Percentiles rank a stretch among this genome's conserved stretches.
Evolutionary conservation across 1,284 basidiomycete species (phyloP).

Genomic region (Trichosporon sp.): DNA sequence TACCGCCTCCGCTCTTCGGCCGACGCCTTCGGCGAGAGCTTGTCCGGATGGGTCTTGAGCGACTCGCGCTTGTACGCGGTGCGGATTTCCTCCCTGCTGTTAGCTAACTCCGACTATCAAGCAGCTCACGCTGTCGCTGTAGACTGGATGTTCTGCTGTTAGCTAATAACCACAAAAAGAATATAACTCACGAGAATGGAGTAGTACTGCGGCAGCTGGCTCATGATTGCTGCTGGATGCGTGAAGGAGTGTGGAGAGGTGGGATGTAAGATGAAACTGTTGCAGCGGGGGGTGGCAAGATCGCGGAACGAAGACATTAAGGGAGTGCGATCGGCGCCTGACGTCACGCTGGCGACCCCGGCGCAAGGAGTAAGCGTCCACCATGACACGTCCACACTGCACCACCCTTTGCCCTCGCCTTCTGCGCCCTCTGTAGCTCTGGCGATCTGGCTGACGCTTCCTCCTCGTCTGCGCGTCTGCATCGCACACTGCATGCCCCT

Average conservation of each 20-base stretch:
- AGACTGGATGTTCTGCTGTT: constrained; percentile 32
- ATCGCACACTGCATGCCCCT: not conserved
- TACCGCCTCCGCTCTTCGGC: constrained; percentile 65
- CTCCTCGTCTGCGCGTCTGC: not conserved
- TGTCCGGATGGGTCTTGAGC: constrained; percentile 79
- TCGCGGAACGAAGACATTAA: not conserved
- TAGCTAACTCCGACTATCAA: not conserved
- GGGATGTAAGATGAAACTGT: not conserved
- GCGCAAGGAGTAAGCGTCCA: not conserved
- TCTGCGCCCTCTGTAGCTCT: not conserved
- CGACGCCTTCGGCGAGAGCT: constrained; percentile 65
- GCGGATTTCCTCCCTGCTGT: constrained; percentile 44
- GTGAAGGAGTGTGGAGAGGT: not conserved
- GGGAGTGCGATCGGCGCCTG: not conserved
- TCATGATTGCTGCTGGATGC: constrained; percentile 9
- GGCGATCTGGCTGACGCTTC: not conserved
- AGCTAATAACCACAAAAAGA: not conserved
- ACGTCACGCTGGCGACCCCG: not conserved
- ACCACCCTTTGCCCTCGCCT: not conserved
- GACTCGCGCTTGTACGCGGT: constrained; percentile 48
- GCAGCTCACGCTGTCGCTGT: constrained; percentile 40
- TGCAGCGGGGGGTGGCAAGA: not conserved
- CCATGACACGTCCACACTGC: not conserved
- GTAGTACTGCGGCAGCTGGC: constrained; percentile 37
- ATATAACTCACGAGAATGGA: constrained; percentile 36